phyloP scores from a whole-genome alignment of 768 basidiomycete genomes.

The Leccinum longicurvipes region DNA sequence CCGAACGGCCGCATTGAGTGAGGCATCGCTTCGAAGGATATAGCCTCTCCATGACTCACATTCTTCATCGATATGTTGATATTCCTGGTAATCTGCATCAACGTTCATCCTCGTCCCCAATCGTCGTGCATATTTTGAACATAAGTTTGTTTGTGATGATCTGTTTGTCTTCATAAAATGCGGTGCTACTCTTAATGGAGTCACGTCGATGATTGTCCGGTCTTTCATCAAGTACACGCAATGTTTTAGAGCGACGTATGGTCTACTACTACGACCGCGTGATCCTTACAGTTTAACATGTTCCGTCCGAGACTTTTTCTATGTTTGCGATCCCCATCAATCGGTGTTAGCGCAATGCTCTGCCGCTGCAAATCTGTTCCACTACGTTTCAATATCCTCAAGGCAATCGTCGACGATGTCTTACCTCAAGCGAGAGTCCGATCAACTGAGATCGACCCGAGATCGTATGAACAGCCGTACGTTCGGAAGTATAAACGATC shows the following conservation, averaged over 20 bases:
- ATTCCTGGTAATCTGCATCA: neutral
- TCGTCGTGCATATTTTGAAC: constrained; percentile 4
- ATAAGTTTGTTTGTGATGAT: too few species aligned
- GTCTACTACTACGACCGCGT: neutral
- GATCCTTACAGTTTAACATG: neutral
- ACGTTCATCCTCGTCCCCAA: neutral
- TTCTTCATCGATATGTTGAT: constrained; percentile 1
- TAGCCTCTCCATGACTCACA: constrained; percentile 5
- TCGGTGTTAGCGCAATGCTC: neutral
- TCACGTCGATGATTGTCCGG: too few species aligned
- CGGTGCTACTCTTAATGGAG: too few species aligned
- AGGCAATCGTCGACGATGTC: neutral
- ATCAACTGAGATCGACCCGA: constrained; percentile 2
- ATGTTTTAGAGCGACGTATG: too few species aligned
- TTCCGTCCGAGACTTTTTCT: neutral
- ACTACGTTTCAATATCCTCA: neutral
- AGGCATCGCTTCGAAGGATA: constrained; percentile 4
- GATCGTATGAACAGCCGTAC: neutral
- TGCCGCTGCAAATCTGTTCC: neutral
- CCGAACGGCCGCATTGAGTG: neutral
- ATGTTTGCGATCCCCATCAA: neutral
- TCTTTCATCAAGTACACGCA: neutral
- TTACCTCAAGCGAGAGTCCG: neutral
- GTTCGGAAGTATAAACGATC: neutral
- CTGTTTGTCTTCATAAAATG: neutral